A percentile compares a stretch with the other conserved stretches of the same genome.
Conservation (phyloP, 805 yeast species). For the Metschnikowia peoriensis region DNA sequence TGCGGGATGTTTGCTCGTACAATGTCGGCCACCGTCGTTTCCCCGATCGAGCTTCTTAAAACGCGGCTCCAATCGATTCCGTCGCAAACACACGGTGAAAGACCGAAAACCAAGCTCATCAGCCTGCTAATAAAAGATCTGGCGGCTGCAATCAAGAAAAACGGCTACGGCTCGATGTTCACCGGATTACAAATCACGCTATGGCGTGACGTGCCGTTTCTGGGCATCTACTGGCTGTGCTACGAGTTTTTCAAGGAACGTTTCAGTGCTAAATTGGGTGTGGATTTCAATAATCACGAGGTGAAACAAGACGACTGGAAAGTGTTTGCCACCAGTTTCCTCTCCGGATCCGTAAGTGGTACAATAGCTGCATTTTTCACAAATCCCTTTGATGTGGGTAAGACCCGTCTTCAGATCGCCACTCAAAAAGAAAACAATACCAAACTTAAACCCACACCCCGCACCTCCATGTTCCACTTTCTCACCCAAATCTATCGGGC, state of each 20-base stretch:
- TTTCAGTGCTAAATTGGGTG: slow-evolving; percentile 22
- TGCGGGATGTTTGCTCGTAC: slow-evolving; percentile 86
- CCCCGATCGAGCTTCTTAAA: slow-evolving; percentile 84
- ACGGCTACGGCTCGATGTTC: slow-evolving; percentile 69
- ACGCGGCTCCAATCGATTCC: slow-evolving; percentile 92
- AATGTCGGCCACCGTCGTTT: slow-evolving; percentile 76
- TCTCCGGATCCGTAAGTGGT: slow-evolving; percentile 85
- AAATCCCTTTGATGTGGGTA: slow-evolving; percentile 96
- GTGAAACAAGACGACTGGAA: slow-evolving; percentile 32
- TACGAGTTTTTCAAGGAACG: slow-evolving; percentile 54
- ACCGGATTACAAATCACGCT: slow-evolving; percentile 84
- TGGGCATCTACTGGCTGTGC: slow-evolving; percentile 91
- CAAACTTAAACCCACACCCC: slow-evolving; percentile 1
- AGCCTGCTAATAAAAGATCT: slow-evolving; percentile 54
- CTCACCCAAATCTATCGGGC: slow-evolving; percentile 57
- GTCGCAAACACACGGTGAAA: slow-evolving; percentile 25
- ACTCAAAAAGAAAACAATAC: slow-evolving; percentile 30
- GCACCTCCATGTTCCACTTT: slow-evolving; percentile 64
- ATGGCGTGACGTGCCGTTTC: slow-evolving; percentile 97
- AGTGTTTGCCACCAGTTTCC: slow-evolving; percentile 61
- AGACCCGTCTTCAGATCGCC: slow-evolving; percentile 78
- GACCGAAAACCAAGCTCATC: slow-evolving; percentile 30
- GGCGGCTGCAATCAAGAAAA: slow-evolving; percentile 43
- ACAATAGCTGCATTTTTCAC: slow-evolving; percentile 81
- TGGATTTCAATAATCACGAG: slow-evolving; percentile 20